phyloP scores from a whole-genome alignment of 768 basidiomycete species.

The Pholiota microspora region DNA sequence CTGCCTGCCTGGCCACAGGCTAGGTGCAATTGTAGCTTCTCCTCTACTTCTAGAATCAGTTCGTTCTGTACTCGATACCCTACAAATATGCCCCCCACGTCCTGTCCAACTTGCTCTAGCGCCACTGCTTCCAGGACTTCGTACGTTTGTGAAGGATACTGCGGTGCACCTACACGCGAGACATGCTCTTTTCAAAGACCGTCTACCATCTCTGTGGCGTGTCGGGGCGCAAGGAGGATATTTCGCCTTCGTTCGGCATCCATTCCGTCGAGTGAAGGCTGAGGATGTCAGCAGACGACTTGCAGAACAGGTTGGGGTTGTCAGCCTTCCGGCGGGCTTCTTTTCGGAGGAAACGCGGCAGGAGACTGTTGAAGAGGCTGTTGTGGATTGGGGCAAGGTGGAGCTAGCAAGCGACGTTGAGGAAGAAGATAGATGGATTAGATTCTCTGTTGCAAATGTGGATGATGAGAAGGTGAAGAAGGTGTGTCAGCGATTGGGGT shows the following conservation, averaged over 20 bases:
- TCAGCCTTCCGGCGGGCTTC: slow-evolving; percentile 65
- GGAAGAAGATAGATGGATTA: slow-evolving; percentile 61
- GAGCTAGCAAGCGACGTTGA: slow-evolving; percentile 21
- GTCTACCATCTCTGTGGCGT: slow-evolving; percentile 54
- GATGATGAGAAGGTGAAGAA: slow-evolving; percentile 53
- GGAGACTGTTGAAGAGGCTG: slow-evolving; percentile 27
- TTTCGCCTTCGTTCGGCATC: slow-evolving; percentile 76
- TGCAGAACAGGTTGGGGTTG: slow-evolving; percentile 60
- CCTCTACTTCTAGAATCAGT: slow-evolving; percentile 46
- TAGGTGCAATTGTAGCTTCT: slow-evolving; percentile 69
- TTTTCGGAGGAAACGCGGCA: slow-evolving; percentile 40
- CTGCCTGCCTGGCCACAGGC: slow-evolving; percentile 78
- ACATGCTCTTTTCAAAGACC: slow-evolving; percentile 51
- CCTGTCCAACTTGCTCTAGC: slow-evolving; percentile 68
- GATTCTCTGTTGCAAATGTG: slow-evolving; percentile 84
- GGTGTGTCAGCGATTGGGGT: slow-evolving; percentile 51
- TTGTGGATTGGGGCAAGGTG: slow-evolving; percentile 27
- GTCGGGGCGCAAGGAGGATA: slow-evolving; percentile 70
- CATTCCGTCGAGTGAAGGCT: slow-evolving; percentile 47
- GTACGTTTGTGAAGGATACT: slow-evolving; percentile 48
- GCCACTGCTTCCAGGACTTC: slow-evolving; percentile 50
- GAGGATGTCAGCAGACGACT: slow-evolving; percentile 56
- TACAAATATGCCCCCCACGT: slow-evolving; percentile 79
- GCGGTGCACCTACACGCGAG: slow-evolving; percentile 49
- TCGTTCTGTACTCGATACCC: slow-evolving; percentile 64